Evolutionary conservation across 2,329 filamentous ascomycete genomes (phyloP), one percentile per base, ranked within the genome.

Genomic region (Diaporthe sp.): DNA sequence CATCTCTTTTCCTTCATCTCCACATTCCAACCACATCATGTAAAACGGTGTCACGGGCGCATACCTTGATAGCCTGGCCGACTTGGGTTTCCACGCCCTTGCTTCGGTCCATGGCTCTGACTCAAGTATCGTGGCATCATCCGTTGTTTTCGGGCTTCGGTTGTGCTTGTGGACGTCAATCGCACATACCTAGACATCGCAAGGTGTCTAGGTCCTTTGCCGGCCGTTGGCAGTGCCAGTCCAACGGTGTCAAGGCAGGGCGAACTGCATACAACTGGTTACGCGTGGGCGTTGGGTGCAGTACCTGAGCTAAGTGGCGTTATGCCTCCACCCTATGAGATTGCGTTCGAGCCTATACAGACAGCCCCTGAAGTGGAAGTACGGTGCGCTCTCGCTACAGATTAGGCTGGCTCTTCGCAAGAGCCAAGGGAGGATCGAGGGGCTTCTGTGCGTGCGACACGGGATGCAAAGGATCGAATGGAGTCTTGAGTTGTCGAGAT

Each of bases 391-490:
- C 30, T 57, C 28, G 54, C 17, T 22, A 54, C 50, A 54, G 50
- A 54, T 54, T 54, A 25, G 28, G 30, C 17, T 57, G 54, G 54
- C 54, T 57, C 22, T 17, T 10, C 17, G 22, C 54, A 28, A 8
- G 30, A 22, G 28, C 6, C 28, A 12, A 17, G 54, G 28, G 54
- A 25, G 30, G 54, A 33, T 57, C 17, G 33, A 22, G 54, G 54
- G 22, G 54, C 54, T 57, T 57, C 54, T 35, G 28, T 35, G 54
- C 30, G 54, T 33, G 54, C 54, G 54, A 57, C 28, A 57, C 30
- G 54, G 30, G 54, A 57, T 35, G 28, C 54, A 57, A 57, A 57
- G 54, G 54, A 57, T 35, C 30, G 54, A 57, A 57, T 35, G 54
- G 54, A 57, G 54, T 57, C 30, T 22, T 4, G 54, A 57, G 50